Conservation (phyloP, 371 early-diverging fungal genomes). For the Capillidium heterosporum region DNA sequence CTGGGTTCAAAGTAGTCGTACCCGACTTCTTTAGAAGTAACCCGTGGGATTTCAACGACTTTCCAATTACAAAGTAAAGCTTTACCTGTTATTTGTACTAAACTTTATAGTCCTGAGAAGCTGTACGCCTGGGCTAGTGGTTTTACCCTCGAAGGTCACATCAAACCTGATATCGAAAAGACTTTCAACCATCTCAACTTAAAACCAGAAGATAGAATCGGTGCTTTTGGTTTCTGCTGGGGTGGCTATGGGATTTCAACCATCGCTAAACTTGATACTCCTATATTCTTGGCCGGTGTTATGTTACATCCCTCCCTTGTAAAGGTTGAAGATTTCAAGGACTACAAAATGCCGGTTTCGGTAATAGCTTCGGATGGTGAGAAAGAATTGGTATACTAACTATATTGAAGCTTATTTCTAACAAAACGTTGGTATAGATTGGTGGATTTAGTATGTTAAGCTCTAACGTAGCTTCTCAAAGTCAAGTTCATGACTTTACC, state of each 20-base stretch:
- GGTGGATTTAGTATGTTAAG: not conserved
- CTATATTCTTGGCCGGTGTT: slow-evolving; percentile 23
- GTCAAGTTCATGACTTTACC: slow-evolving; percentile 33
- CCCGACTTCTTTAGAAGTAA: slow-evolving; percentile 42
- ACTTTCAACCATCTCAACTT: not conserved
- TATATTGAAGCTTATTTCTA: not conserved
- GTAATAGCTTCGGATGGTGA: slow-evolving; percentile 42
- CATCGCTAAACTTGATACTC: not conserved
- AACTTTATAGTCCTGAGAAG: no score
- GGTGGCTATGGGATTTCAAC: not conserved
- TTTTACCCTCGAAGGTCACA: no score
- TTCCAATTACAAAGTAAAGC: no score
- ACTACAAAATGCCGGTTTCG: slow-evolving; percentile 31
- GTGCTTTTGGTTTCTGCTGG: slow-evolving; percentile 5
- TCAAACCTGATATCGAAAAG: no score
- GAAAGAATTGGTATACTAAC: slow-evolving; percentile 22
- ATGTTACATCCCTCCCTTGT: slow-evolving; percentile 40
- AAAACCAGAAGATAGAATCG: not conserved
- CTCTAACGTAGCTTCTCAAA: slow-evolving; percentile 22
- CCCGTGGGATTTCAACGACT: slow-evolving; percentile 11
- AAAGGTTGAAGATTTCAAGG: slow-evolving; percentile 23
- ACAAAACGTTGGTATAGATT: not conserved
- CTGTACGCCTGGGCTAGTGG: no score
- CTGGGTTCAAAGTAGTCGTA: slow-evolving; percentile 37
- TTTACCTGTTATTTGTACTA: no score